These are phyloP conservation scores for Phoma sp. DNA, from an alignment of 2,329 filamentous ascomycete genomes.

Conservation along the genomic window DNA sequence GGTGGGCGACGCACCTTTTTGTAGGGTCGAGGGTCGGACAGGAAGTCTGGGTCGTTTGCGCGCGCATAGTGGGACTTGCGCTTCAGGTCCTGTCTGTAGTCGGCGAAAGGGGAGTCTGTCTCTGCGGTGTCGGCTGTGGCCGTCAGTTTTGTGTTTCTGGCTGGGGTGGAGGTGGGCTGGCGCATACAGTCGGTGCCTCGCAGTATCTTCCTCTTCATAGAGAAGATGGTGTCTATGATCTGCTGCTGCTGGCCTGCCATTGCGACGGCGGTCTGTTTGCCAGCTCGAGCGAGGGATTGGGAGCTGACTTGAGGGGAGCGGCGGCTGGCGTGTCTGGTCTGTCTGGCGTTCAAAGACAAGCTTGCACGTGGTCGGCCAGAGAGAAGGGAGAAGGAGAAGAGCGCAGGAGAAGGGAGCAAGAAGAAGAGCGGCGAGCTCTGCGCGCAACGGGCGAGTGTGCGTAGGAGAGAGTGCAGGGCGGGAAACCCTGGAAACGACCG, in stretches of 20 bases:
- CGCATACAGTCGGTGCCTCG: conserved; percentile 44
- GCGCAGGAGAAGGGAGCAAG: too few relatives aligned
- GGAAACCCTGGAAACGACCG: conserved; percentile 15
- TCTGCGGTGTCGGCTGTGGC: conserved; percentile 76
- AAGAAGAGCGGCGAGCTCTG: background rate
- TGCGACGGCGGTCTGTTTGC: conserved; percentile 26
- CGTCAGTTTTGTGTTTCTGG: conserved; percentile 22
- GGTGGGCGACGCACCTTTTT: conserved; percentile 64
- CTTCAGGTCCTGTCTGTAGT: conserved; percentile 81
- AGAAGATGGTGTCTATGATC: conserved; percentile 50
- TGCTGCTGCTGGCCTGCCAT: conserved; percentile 51
- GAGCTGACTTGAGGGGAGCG: background rate
- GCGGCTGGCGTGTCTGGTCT: background rate
- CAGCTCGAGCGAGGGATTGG: conserved; percentile 26
- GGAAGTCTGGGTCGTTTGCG: conserved; percentile 68
- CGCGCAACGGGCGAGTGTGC: conserved; percentile 9
- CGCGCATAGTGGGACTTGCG: conserved; percentile 74
- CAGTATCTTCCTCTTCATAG: conserved; percentile 47
- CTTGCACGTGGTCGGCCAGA: background rate
- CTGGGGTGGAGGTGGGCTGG: background rate
- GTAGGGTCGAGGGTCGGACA: conserved; percentile 69
- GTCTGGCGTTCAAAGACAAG: background rate
- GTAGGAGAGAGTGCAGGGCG: conserved; percentile 9
- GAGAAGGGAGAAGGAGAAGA: background rate
- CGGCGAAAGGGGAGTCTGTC: conserved; percentile 71